phyloP scores from a whole-genome alignment of 2,329 filamentous ascomycete species.

The Aspergillaceae sp. region DNA sequence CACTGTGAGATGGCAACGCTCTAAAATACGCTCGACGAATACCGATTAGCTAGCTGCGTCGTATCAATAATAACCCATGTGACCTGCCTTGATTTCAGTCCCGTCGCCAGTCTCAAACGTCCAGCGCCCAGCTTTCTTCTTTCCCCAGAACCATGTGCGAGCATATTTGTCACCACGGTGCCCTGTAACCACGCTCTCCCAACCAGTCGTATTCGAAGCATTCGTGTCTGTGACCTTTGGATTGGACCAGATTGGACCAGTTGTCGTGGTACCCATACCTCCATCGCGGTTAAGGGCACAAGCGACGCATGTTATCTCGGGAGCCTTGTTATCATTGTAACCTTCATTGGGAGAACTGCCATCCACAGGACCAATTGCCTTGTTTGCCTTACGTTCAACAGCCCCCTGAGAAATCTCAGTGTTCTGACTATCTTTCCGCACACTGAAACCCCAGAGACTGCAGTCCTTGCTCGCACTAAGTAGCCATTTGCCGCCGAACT shows the following conservation, averaged over 20 bases:
- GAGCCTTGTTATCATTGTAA: conserved; percentile 61
- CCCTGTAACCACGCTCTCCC: conserved; percentile 94
- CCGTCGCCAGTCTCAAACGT: conserved; percentile 78
- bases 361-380: conserved; percentile 33
- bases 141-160: conserved; percentile 96
- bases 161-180: conserved; percentile 78
- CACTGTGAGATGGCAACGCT: conserved; percentile 85
- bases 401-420: conserved; percentile 87
- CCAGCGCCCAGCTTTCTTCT: conserved; percentile 88
- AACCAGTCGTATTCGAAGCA: conserved; percentile 73
- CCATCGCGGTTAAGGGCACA: conserved; percentile 90
- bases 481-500: conserved; percentile 86
- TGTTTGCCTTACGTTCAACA: conserved; percentile 81
- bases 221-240: conserved; percentile 58
- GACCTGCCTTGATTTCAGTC: conserved; percentile 55
- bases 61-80: background rate
- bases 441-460: conserved; percentile 92
- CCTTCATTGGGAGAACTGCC: conserved; percentile 8
- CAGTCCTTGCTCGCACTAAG: conserved; percentile 82
- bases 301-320: conserved; percentile 84
- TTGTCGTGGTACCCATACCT: conserved; percentile 76
- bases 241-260: conserved; percentile 77
- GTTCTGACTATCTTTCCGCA: conserved; percentile 89
- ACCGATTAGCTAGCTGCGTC: background rate
- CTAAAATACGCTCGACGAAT: conserved; percentile 27